These are phyloP conservation scores for Przewalskia tangutica DNA, from an alignment of 257 asterid genomes.

Conservation along the genomic window DNA sequence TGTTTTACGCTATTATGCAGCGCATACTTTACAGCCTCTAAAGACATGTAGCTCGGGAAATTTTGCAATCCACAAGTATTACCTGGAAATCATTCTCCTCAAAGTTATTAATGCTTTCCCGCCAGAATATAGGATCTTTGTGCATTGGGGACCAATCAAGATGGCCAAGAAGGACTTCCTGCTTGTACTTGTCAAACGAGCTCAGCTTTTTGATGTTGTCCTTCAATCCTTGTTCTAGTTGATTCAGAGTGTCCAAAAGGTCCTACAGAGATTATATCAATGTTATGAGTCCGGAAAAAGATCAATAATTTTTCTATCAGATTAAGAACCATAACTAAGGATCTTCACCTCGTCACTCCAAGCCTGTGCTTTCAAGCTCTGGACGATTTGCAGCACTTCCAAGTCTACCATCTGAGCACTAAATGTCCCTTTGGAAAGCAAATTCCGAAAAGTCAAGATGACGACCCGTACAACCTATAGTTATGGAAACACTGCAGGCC, in stretches of 20 bases:
- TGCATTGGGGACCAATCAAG: conserved; percentile 97
- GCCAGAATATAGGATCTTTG: conserved; percentile 81
- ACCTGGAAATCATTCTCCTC: conserved; percentile 96
- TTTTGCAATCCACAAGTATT: background rate
- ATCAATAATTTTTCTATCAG: background rate
- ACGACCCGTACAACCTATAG: conserved; percentile 85
- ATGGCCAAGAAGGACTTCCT: conserved; percentile 85
- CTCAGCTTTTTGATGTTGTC: conserved; percentile 66
- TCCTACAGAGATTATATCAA: conserved; percentile 30
- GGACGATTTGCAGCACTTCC: conserved; percentile 79
- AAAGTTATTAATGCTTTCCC: conserved; percentile 51
- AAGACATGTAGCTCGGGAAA: background rate
- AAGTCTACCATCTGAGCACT: conserved; percentile 78
- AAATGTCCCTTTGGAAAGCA: conserved; percentile 71
- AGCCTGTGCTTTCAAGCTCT: conserved; percentile 87
- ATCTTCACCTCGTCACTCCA: conserved; percentile 92
- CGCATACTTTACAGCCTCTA: background rate
- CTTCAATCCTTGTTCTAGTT: conserved; percentile 67
- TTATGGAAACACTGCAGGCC: conserved; percentile 2
- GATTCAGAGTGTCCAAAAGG: conserved; percentile 71
- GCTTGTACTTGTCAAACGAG: conserved; percentile 77
- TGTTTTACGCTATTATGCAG: background rate
- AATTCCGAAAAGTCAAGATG: conserved; percentile 68
- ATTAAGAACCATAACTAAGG: background rate
- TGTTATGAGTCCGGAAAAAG: background rate